phyloP scores from a whole-genome alignment of 176 grass and related monocot species.

The Calamus simplicifolius region DNA sequence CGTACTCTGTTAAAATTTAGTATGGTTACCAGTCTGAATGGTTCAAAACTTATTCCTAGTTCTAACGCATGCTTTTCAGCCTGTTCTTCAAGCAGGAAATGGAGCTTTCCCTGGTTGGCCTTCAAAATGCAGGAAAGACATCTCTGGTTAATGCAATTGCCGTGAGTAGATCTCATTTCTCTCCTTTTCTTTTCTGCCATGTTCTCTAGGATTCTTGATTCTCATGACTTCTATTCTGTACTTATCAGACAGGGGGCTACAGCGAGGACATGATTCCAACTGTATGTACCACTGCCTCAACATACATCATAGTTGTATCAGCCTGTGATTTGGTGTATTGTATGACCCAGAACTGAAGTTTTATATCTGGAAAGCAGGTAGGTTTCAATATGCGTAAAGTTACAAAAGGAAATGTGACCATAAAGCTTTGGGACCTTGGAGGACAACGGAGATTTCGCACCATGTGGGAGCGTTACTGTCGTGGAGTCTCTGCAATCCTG shows the following conservation, averaged over 20 bases:
- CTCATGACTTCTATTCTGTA: slow-evolving; percentile 28
- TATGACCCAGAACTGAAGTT: no score
- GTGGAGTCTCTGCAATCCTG: slow-evolving; percentile 95
- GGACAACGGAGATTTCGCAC: slow-evolving; percentile 91
- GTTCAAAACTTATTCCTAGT: neutral
- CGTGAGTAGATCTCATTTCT: slow-evolving; percentile 23
- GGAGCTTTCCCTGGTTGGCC: slow-evolving; percentile 85
- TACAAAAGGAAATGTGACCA: slow-evolving; percentile 97
- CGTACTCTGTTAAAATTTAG: no score
- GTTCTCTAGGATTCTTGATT: slow-evolving; percentile 16
- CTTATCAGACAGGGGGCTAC: slow-evolving; percentile 87
- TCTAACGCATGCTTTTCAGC: slow-evolving; percentile 25
- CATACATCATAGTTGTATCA: neutral
- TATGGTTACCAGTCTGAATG: no score
- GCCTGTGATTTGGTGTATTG: no score
- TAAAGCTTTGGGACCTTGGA: slow-evolving; percentile 99
- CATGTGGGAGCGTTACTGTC: slow-evolving; percentile 99
- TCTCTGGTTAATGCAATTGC: slow-evolving; percentile 90
- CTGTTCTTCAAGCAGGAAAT: slow-evolving; percentile 99
- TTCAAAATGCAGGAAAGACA: slow-evolving; percentile 96
- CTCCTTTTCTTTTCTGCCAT: slow-evolving; percentile 20
- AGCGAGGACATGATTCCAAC: slow-evolving; percentile 99
- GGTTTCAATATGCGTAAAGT: slow-evolving; percentile 99
- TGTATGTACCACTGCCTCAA: slow-evolving; percentile 32
- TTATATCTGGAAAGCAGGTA: slow-evolving; percentile 40